These are phyloP conservation scores for Fusarium mangiferae DNA, from an alignment of 2,329 filamentous ascomycete species.

Conservation along the genomic window DNA sequence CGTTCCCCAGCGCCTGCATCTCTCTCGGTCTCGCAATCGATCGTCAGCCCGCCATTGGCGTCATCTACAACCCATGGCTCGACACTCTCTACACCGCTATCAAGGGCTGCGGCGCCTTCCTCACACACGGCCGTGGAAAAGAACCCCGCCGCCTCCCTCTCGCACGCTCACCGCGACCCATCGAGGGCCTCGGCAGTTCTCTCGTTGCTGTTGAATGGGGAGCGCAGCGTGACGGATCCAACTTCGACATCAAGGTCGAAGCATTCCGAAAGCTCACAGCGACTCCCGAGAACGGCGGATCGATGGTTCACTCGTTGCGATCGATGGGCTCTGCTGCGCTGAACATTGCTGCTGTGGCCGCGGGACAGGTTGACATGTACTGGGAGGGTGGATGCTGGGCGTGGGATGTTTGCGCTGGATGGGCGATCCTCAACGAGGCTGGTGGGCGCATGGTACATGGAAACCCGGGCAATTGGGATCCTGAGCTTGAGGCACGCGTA, in stretches of 20 bases:
- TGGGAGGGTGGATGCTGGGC: slow-evolving; percentile 89
- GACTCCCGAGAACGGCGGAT: slow-evolving; percentile 69
- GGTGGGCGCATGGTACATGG: slow-evolving; percentile 78
- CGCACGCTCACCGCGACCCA: slow-evolving; percentile 60
- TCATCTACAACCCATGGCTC: slow-evolving; percentile 84
- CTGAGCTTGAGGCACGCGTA: slow-evolving; percentile 66
- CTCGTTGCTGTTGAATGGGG: slow-evolving; percentile 82
- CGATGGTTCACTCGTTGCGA: slow-evolving; percentile 81
- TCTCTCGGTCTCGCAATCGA: slow-evolving; percentile 77
- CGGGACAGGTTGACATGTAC: slow-evolving; percentile 77
- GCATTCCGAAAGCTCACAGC: slow-evolving; percentile 72
- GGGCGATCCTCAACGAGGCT: slow-evolving; percentile 79
- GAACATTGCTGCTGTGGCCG: slow-evolving; percentile 78
- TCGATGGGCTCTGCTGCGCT: slow-evolving; percentile 78
- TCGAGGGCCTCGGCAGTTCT: slow-evolving; percentile 69
- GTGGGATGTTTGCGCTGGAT: slow-evolving; percentile 86
- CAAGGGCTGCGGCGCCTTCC: slow-evolving; percentile 72
- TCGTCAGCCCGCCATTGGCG: slow-evolving; percentile 71
- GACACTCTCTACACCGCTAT: slow-evolving; percentile 76
- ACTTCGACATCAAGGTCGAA: slow-evolving; percentile 75
- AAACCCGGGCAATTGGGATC: slow-evolving; percentile 79
- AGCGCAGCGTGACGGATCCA: slow-evolving; percentile 71
- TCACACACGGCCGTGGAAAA: slow-evolving; percentile 57
- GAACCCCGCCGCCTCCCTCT: slow-evolving; percentile 54
- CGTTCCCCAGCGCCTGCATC: slow-evolving; percentile 78